These are phyloP conservation scores for Agarophyton chilense DNA, from an alignment of 23 red algal species.

Conservation along the genomic window DNA sequence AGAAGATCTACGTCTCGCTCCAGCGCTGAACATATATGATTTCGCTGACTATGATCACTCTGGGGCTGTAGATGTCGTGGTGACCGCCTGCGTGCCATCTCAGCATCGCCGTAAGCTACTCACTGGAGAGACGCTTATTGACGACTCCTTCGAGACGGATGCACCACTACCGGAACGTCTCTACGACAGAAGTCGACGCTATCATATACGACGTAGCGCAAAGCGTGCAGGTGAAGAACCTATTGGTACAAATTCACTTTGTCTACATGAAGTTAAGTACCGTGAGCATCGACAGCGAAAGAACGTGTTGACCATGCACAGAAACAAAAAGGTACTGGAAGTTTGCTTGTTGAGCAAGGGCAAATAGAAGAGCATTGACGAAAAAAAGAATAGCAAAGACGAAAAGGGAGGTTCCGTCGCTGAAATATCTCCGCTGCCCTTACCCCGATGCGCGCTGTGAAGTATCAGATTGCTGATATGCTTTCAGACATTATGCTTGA, in stretches of 20 bases:
- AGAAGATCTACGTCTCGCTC: slow-evolving; percentile 64
- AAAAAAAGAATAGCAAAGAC: slow-evolving; percentile 13
- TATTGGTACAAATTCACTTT: too few species aligned
- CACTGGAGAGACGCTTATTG: too few species aligned
- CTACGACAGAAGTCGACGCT: slow-evolving; percentile 16
- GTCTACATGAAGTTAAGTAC: slow-evolving; percentile 61
- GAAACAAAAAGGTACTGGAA: slow-evolving; percentile 37
- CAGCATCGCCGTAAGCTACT: too few species aligned
- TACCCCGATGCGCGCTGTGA: too few species aligned
- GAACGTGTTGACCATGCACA: slow-evolving; percentile 37
- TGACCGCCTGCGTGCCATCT: too few species aligned
- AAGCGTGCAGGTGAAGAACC: slow-evolving; percentile 49
- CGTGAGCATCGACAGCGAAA: slow-evolving; percentile 35
- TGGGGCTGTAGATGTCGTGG: slow-evolving; percentile 26
- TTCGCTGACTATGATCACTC: slow-evolving; percentile 61
- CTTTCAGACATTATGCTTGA: slow-evolving; percentile 79
- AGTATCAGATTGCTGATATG: slow-evolving; percentile 56
- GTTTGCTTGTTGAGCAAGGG: slow-evolving; percentile 43
- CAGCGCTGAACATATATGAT: slow-evolving; percentile 68
- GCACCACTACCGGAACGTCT: slow-evolving; percentile 61
- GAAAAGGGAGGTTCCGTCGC: neutral
- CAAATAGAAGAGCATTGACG: slow-evolving; percentile 2
- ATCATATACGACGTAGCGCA: slow-evolving; percentile 54
- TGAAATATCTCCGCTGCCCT: slow-evolving; percentile 23
- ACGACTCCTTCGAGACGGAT: slow-evolving; percentile 74